Base-by-base conservation (phyloP, 1,284 basidiomycete genomes). In the Heterobasidion occidentale region DNA sequence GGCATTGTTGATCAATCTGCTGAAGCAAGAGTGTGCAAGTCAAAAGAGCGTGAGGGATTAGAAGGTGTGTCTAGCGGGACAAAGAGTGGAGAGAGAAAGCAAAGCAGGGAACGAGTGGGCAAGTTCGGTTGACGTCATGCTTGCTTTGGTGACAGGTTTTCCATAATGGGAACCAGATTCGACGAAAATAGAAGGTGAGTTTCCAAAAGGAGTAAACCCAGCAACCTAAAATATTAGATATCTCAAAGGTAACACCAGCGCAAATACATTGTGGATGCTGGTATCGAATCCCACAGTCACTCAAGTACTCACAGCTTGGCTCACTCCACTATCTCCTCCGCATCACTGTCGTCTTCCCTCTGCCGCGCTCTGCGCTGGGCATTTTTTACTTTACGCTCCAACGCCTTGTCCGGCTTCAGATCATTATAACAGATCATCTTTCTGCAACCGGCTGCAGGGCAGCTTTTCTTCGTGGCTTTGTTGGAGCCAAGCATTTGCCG, bases 391-490 rank as follows among this genome's bases (percentile, higher is more conserved):
- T 77, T 83, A 68, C 80, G 84, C 38, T 76, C 85, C 12, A 90
- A 68, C 2, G 74, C 78, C 58, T 77, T 77, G 66, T 90, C 74
- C 5, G 70, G 66, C 56, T 74, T 70, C 53, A 88, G 77, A 57
- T 84, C 74, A 1, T 67, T 64, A 54, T 84, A 63, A 12, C 71
- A 76, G 59, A 90, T 78, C 27, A 66, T 62, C 65, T 83, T 75
- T 59, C 77, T 81, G 67, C 88, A 90, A 3, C 88, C 89, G 27
- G 87, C 74, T 2, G 86, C 78, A 48, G 88, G 88, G 63, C 88
- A 91, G 54, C 74, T 72, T 60, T 76, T 77, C 44, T 64, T 61
- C 15, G 64, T 63, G n/a, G 59, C 63, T 11, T 64, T 65, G 33
- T 69, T 68, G 17, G 56, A 58, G 38, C 64, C 68, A 55, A 90